Percentiles rank a stretch among this genome's conserved stretches.
These are phyloP conservation scores for Apiotrichum veenhuisii DNA, from an alignment of 1,284 basidiomycete species.

Conservation along the genomic window DNA sequence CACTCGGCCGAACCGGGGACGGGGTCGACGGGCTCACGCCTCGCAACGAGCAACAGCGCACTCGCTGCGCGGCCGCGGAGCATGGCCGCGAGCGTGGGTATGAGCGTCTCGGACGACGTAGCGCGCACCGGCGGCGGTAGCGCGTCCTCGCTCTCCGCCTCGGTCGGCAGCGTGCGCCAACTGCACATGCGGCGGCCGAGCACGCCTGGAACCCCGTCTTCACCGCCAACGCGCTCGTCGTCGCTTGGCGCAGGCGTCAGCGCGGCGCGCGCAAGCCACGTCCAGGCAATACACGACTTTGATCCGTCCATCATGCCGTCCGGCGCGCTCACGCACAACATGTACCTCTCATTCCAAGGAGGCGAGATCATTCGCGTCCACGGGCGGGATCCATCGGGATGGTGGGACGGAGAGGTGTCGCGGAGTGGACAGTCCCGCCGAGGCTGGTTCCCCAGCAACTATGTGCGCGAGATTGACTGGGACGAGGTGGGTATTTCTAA, in stretches of 20 bases:
- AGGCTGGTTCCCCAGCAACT: conserved; percentile 97
- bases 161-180: not conserved
- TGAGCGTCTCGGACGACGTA: not conserved
- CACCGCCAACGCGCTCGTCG: conserved; percentile 8
- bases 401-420: conserved; percentile 93
- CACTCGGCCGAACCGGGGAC: not conserved
- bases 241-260: conserved; percentile 1
- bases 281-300: conserved; percentile 85
- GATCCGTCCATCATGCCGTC: conserved; percentile 55
- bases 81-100: not conserved
- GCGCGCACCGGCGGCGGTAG: not conserved
- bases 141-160: not conserved
- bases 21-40: not conserved
- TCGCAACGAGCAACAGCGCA: not conserved
- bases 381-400: conserved; percentile 81
- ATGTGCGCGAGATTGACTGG: conserved; percentile 43
- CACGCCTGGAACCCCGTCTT: conserved; percentile 5
- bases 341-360: conserved; percentile 80
- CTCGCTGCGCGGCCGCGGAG: not conserved
- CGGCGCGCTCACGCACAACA: conserved; percentile 56
- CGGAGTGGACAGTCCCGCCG: conserved; percentile 50
- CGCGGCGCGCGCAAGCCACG: conserved; percentile 37
- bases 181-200: not conserved
- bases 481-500: conserved; percentile 24
- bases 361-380: conserved; percentile 88